phyloP scores from a whole-genome alignment of 2,329 filamentous ascomycete genomes.

The Uncinocarpus reesii region DNA sequence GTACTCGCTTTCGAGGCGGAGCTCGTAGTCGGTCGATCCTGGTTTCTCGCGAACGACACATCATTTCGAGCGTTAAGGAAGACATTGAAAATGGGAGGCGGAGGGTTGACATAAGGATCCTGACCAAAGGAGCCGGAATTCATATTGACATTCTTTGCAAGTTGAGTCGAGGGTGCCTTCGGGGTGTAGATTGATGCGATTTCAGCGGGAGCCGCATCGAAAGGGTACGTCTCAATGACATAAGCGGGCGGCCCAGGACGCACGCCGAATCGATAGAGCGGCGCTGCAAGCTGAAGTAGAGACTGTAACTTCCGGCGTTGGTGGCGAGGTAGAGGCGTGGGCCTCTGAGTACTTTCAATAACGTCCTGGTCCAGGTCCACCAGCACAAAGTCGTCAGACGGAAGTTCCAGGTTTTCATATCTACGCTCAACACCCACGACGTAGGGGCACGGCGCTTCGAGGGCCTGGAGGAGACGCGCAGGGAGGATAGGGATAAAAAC shows the following conservation, averaged over 20 bases:
- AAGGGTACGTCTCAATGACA: constrained; percentile 83
- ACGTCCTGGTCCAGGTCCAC: constrained; percentile 87
- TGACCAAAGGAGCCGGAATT: constrained; percentile 76
- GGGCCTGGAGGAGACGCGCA: constrained; percentile 72
- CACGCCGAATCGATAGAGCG: constrained; percentile 81
- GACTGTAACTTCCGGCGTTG: constrained; percentile 82
- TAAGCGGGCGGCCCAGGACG: constrained; percentile 82
- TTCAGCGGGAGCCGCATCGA: constrained; percentile 81
- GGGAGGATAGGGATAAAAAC: constrained; percentile 90
- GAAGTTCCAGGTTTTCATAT: constrained; percentile 56
- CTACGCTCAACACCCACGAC: constrained; percentile 91
- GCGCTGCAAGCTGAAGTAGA: constrained; percentile 77
- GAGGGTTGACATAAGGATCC: constrained; percentile 47
- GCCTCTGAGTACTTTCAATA: constrained; percentile 71
- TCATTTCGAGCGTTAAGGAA: constrained; percentile 69
- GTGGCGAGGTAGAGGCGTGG: constrained; percentile 72
- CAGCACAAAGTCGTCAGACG: constrained; percentile 89
- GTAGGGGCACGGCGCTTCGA: constrained; percentile 93
- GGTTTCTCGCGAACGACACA: constrained; percentile 37
- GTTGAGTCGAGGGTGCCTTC: constrained; percentile 56
- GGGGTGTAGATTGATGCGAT: constrained; percentile 69
- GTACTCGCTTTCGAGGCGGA: constrained; percentile 44
- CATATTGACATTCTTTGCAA: constrained; percentile 78
- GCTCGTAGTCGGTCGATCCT: constrained; percentile 69
- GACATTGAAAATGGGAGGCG: constrained; percentile 74